Base-by-base conservation (phyloP, 1,284 basidiomycete species). In the Trametes versicolor region DNA sequence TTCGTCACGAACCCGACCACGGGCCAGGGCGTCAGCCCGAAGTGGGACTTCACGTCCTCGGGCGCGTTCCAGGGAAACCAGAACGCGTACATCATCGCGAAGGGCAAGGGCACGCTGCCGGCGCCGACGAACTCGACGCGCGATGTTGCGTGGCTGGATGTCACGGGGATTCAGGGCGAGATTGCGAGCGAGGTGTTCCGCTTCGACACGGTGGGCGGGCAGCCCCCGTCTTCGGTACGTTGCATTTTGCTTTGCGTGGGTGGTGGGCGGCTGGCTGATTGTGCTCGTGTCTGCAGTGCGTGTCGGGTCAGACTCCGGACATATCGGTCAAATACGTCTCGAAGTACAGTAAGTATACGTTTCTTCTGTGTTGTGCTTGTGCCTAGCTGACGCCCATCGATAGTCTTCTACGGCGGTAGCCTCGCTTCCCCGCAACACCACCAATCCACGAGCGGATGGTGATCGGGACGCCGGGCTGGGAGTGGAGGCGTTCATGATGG, bases 91-190 rank as follows among this genome's bases (percentile, higher is more conserved):
- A 78, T 87, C 21, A 72, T 87, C 39, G 86, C 71, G 32, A 79
- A 79, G 39, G 84, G 79, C 72, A 73, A 76, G 34, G 83, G 75
- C 9, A 77, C 77, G 61, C 60, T 86, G 10, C 68, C 81, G 3
- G 81, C 85, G 15, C 87, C 87, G 12, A 77, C 76, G 21, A 76
- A 84, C 56, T 50, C 68, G 39, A 69, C 74, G 7, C 70, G 75
- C 47, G 83, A 91, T 68, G 78, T 91, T 34, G 82, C 87, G 66
- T 89, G 87, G 85, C 77, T 91, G 21, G 74, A 83, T 62, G 77
- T 92, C 27, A 80, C 76, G 32, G 75, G 74, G 41, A 75, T 85
- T 13, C 66, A 82, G 47, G 88, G 88, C 4, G 71, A 76, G 2
- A 75, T 90, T 39, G 87, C 88, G 4, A 78, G 78, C 60, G 75